Percentiles rank a stretch among this genome's conserved stretches.
Evolutionary conservation across 805 yeast genomes (phyloP).

Genomic region (Teunomyces barrocoloradensis): DNA sequence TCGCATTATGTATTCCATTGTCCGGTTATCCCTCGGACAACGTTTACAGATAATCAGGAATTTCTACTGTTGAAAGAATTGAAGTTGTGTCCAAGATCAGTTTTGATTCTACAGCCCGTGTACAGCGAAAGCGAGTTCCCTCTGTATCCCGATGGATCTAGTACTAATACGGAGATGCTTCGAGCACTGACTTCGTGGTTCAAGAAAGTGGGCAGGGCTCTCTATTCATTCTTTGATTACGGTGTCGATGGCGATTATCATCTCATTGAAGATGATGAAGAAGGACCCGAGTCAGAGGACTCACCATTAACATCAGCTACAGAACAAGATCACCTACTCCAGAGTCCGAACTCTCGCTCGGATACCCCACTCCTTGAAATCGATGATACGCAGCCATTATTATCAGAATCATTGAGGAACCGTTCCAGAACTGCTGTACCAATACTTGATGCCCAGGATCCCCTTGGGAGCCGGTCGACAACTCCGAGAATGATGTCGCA

Average conservation of each 20-base stretch:
- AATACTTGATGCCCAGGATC: background rate
- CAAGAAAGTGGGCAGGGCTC: slow-evolving; percentile 24
- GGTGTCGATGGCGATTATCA: slow-evolving; percentile 28
- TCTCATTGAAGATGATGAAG: slow-evolving; percentile 6
- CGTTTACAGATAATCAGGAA: slow-evolving; percentile 52
- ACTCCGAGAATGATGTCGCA: slow-evolving; percentile 5
- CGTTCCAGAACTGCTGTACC: background rate
- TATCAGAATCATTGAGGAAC: background rate
- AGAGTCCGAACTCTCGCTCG: slow-evolving; percentile 3
- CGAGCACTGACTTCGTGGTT: slow-evolving; percentile 6
- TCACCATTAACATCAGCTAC: background rate
- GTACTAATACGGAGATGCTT: slow-evolving; percentile 10
- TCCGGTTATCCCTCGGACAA: slow-evolving; percentile 48
- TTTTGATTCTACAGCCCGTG: slow-evolving; percentile 67
- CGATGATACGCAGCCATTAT: slow-evolving; percentile 5
- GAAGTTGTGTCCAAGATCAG: slow-evolving; percentile 69
- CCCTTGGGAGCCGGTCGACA: background rate
- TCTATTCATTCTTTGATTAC: slow-evolving; percentile 42
- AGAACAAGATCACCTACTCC: slow-evolving; percentile 1
- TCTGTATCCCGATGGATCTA: slow-evolving; percentile 16
- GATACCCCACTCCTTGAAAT: slow-evolving; percentile 6
- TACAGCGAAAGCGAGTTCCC: slow-evolving; percentile 24
- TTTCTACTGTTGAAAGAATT: slow-evolving; percentile 47
- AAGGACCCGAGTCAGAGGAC: background rate
- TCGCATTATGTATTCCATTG: slow-evolving; percentile 41